Conservation (phyloP, 495 filamentous ascomycete genomes). For the Penicillium atrosanguineum region DNA sequence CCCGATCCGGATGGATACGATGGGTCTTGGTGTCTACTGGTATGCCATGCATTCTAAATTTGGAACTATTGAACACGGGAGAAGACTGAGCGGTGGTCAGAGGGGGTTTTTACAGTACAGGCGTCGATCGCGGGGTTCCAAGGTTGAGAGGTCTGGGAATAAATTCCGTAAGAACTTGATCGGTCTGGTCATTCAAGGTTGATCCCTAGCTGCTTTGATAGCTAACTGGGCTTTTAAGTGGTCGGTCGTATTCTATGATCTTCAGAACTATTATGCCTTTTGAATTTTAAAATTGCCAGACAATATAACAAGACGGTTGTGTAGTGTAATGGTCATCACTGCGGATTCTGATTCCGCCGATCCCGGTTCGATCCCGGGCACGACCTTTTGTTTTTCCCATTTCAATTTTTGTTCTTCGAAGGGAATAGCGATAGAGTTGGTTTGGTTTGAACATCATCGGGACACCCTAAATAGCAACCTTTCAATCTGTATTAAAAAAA, state of each 20-base stretch:
- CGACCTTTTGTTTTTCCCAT: constrained; percentile 25
- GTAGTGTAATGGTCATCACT: constrained; percentile 19
- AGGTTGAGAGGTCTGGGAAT: too few relatives aligned
- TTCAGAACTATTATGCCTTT: too few relatives aligned
- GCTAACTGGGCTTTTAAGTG: background rate
- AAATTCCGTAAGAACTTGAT: background rate
- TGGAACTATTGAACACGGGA: background rate
- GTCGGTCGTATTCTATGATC: background rate
- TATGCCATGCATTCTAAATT: background rate
- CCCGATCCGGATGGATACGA: background rate
- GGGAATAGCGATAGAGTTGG: too few relatives aligned
- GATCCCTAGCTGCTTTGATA: background rate
- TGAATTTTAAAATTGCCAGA: too few relatives aligned
- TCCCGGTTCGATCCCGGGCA: constrained; percentile 44
- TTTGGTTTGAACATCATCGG: too few relatives aligned
- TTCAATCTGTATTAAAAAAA: background rate
- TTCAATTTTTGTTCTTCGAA: too few relatives aligned
- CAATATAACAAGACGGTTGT: background rate
- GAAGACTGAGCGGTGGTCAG: background rate
- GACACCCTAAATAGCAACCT: background rate
- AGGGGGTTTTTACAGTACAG: background rate
- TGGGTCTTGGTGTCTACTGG: background rate
- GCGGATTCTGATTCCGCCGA: constrained; percentile 35
- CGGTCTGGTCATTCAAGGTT: background rate
- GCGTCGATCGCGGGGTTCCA: background rate